phyloP scores from a whole-genome alignment of 2,329 filamentous ascomycete genomes.

The Teratosphaeriaceae sp. region DNA sequence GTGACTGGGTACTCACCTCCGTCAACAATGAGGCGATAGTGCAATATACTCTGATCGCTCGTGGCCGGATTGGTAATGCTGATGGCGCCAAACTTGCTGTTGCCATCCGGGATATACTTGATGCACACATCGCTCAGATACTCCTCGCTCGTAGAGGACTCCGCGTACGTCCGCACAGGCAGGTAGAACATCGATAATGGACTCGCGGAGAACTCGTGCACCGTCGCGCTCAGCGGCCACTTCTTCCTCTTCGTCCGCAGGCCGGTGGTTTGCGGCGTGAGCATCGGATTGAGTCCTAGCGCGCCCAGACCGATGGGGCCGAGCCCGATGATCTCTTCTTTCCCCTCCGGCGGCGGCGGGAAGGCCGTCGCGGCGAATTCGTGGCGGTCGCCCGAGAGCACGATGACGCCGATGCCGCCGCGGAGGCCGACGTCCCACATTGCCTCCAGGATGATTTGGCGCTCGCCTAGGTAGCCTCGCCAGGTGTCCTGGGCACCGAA shows the following conservation, averaged over 20 bases:
- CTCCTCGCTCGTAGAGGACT: constrained; percentile 51
- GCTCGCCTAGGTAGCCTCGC: constrained; percentile 83
- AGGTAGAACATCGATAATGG: constrained; percentile 93
- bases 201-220: constrained; percentile 88
- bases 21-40: constrained; percentile 77
- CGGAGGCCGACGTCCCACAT: constrained; percentile 79
- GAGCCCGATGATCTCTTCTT: constrained; percentile 27
- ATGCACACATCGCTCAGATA: constrained; percentile 69
- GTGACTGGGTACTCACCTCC: too few species aligned
- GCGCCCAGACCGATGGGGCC: constrained; percentile 19
- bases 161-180: constrained; percentile 74
- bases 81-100: constrained; percentile 80
- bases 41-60: constrained; percentile 63
- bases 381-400: constrained; percentile 89
- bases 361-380: constrained; percentile 88
- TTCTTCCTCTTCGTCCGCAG: constrained; percentile 21
- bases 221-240: constrained; percentile 58
- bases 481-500: constrained; percentile 86
- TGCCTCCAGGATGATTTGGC: constrained; percentile 70
- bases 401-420: constrained; percentile 68
- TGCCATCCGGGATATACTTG: constrained; percentile 79
- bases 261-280: not conserved
- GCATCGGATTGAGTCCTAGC: constrained; percentile 9
- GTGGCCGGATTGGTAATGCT: constrained; percentile 65
- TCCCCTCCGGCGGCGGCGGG: constrained; percentile 50